A percentile compares a stretch with the other conserved stretches of the same genome.
phyloP scores from a whole-genome alignment of 1,139 yeast genomes.

The Petasospora fabianii region DNA sequence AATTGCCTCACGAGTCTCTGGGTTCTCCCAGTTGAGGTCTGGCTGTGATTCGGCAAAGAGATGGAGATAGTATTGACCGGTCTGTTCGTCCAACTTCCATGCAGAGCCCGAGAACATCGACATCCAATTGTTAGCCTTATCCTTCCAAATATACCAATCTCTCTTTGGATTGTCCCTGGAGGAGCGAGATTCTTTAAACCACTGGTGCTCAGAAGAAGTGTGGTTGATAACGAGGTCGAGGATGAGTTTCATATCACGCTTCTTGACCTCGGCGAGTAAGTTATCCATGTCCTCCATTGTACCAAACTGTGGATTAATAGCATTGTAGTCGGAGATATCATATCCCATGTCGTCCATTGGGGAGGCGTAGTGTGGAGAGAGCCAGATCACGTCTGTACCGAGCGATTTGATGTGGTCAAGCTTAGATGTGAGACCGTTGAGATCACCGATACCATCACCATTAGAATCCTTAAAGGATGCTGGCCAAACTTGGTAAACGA shows the following conservation, averaged over 20 bases:
- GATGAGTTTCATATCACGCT: constrained; percentile 48
- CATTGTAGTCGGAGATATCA: constrained; percentile 53
- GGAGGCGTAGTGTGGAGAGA: constrained; percentile 55
- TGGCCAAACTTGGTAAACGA: constrained; percentile 57
- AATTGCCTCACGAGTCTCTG: constrained; percentile 47
- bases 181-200: constrained; percentile 55
- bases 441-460: constrained; percentile 56
- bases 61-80: constrained; percentile 51
- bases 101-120: constrained; percentile 52
- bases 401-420: constrained; percentile 49
- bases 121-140: constrained; percentile 56
- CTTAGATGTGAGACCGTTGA: constrained; percentile 49
- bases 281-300: constrained; percentile 48
- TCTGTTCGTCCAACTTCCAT: constrained; percentile 51
- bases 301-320: constrained; percentile 50
- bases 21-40: constrained; percentile 59
- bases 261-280: constrained; percentile 45
- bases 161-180: constrained; percentile 51
- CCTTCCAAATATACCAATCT: constrained; percentile 62
- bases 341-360: constrained; percentile 66
- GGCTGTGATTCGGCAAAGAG: constrained; percentile 53
- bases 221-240: constrained; percentile 59
- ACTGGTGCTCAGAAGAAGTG: constrained; percentile 50
- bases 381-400: constrained; percentile 54
- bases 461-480: constrained; percentile 56